A percentile compares a stretch with the other conserved stretches of the same genome.
Evolutionary conservation across 2,329 filamentous ascomycete species (phyloP).

Genomic region (Zasmidium angulare): DNA sequence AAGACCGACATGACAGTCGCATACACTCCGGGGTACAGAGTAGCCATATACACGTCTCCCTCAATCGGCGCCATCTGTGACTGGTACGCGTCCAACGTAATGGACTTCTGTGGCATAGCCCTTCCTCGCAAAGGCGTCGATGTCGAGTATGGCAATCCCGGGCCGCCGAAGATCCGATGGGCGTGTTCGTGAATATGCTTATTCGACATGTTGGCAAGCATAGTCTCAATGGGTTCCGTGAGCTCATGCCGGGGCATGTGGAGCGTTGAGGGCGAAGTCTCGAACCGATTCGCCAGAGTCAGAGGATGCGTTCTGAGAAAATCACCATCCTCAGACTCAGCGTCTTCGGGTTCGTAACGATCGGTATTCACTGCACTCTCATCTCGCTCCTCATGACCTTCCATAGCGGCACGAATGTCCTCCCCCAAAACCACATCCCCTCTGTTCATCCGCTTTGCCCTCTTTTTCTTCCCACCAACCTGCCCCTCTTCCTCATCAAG

Average conservation of each 20-base stretch:
- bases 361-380: conserved; percentile 51
- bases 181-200: conserved; percentile 75
- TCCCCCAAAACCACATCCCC: conserved; percentile 29
- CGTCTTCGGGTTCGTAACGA: conserved; percentile 60
- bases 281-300: conserved; percentile 71
- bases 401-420: conserved; percentile 31
- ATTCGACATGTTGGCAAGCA: conserved; percentile 63
- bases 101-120: conserved; percentile 61
- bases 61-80: conserved; percentile 72
- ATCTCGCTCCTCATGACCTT: conserved; percentile 49
- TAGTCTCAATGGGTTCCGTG: conserved; percentile 65
- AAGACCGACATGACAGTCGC: conserved; percentile 66
- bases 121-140: conserved; percentile 62
- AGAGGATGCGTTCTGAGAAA: conserved; percentile 68
- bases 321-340: conserved; percentile 38
- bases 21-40: conserved; percentile 69
- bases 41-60: conserved; percentile 69
- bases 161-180: conserved; percentile 73
- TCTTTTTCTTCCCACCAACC: conserved; percentile 22
- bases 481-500: conserved; percentile 43
- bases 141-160: conserved; percentile 72
- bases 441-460: conserved; percentile 24
- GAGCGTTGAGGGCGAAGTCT: conserved; percentile 71
- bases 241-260: conserved; percentile 70
- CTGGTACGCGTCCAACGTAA: conserved; percentile 64